Conservation (phyloP, 75 land plant genomes). For the Cupressus sempervirens region DNA sequence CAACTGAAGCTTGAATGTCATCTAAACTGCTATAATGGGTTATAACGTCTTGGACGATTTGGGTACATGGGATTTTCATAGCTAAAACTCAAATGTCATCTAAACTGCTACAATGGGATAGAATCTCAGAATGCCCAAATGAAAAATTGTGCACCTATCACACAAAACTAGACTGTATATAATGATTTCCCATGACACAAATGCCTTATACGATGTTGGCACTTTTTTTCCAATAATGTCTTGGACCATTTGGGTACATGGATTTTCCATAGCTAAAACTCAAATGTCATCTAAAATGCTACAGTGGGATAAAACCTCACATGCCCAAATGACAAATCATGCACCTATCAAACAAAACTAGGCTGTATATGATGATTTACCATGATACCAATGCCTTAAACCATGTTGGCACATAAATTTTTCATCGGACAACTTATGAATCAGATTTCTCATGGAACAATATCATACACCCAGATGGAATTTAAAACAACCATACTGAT, state of each 20-base stretch:
- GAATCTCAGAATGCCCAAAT: not conserved
- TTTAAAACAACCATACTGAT: no score
- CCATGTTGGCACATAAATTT: no score
- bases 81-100: not conserved
- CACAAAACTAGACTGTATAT: not conserved
- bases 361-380: not conserved
- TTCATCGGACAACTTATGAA: not conserved
- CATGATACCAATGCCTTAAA: not conserved
- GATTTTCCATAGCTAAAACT: not conserved
- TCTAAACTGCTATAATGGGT: not conserved
- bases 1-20: not conserved
- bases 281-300: no score
- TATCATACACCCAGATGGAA: not conserved
- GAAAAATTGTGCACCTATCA: not conserved
- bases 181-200: not conserved
- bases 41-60: not conserved
- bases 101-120: not conserved
- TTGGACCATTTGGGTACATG: not conserved
- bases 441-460: not conserved
- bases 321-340: not conserved
- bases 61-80: not conserved
- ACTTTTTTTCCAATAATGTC: not conserved
- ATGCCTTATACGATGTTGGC: no score
- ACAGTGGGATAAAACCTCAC: not conserved
- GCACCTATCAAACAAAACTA: not conserved